Conservation (phyloP, 345 rosid species). For the Aquilaria sinensis region DNA sequence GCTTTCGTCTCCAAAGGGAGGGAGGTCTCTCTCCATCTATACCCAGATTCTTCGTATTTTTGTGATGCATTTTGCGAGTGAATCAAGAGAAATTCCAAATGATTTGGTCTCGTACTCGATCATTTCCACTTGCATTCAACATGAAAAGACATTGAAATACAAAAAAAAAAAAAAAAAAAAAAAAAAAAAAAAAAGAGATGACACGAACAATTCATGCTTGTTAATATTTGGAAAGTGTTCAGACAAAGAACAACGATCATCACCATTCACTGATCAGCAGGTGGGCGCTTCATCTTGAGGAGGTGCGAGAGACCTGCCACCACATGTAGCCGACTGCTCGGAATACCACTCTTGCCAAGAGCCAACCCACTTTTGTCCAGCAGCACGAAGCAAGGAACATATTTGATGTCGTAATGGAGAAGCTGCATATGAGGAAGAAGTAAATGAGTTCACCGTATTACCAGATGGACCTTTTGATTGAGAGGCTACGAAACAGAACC, state of each 20-base stretch:
- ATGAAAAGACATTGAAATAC: neutral
- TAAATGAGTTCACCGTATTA: constrained; percentile 2
- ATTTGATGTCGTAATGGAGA: constrained; percentile 79
- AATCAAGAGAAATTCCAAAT: neutral
- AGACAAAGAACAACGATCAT: no score
- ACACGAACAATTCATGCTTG: no score
- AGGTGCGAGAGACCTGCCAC: constrained; percentile 88
- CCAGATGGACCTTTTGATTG: no score
- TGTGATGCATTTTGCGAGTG: no score
- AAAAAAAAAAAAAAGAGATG: no score
- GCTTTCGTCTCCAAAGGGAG: no score
- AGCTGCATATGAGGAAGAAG: constrained; percentile 40
- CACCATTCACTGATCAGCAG: neutral
- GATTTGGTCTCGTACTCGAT: neutral
- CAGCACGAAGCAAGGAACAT: constrained; percentile 89
- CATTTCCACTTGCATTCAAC: neutral
- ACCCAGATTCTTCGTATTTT: no score
- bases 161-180: no score
- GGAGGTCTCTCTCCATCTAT: no score
- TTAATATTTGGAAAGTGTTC: no score
- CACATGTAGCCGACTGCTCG: constrained; percentile 79
- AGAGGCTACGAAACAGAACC: no score
- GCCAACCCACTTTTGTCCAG: constrained; percentile 82
- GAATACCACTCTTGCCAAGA: constrained; percentile 80
- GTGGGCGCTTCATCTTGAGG: constrained; percentile 62